A percentile compares a stretch with the other conserved stretches of the same genome.
Evolutionary conservation across 169 alveolate species (phyloP).

Genomic region (Perkinsus olseni): DNA sequence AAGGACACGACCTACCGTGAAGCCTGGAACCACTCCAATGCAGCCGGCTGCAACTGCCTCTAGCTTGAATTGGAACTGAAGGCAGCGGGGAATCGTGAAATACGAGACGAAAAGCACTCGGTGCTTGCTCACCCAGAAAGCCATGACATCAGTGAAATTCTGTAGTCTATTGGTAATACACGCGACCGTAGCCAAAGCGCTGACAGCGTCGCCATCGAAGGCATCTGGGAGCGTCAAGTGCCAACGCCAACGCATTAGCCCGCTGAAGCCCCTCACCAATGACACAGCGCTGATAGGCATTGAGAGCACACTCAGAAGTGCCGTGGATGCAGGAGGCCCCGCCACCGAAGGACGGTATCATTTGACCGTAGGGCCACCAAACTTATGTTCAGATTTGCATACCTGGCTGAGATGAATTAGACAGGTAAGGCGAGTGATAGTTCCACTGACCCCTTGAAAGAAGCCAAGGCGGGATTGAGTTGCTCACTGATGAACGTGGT

Average conservation of each 20-base stretch:
- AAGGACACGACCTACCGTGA: background rate
- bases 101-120: too few relatives aligned
- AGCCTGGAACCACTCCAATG: background rate
- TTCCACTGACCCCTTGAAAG: background rate
- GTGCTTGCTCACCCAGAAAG: background rate
- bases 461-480: background rate
- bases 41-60: background rate
- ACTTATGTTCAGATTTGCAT: background rate
- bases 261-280: background rate
- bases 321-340: background rate
- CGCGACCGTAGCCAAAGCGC: background rate
- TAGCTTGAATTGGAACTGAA: background rate
- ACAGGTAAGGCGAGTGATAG: background rate
- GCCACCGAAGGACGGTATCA: background rate
- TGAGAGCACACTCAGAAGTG: background rate
- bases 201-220: background rate
- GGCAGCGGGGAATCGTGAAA: background rate
- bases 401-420: background rate
- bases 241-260: too few relatives aligned
- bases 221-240: too few relatives aligned
- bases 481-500: background rate
- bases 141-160: background rate
- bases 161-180: background rate
- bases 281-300: background rate
- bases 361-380: background rate